phyloP scores from a whole-genome alignment of 768 basidiomycete genomes.

The Chalciporus piperatus region DNA sequence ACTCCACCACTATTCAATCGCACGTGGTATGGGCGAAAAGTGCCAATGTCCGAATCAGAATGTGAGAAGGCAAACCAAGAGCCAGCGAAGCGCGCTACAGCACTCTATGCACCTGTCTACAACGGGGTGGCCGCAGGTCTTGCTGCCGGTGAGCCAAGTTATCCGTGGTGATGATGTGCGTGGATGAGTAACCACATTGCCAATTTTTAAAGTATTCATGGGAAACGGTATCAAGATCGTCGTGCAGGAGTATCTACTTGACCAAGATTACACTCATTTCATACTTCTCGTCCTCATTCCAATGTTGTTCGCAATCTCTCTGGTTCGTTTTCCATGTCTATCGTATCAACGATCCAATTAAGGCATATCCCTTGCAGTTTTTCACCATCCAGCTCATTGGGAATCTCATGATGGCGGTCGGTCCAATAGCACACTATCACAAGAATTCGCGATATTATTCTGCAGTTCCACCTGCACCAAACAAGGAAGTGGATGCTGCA shows the following conservation, averaged over 20 bases:
- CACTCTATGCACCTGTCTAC: slow-evolving; percentile 27
- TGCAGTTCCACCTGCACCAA: slow-evolving; percentile 41
- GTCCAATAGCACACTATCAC: slow-evolving; percentile 50
- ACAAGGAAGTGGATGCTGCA: slow-evolving; percentile 41
- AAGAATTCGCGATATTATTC: slow-evolving; percentile 55
- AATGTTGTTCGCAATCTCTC: slow-evolving; percentile 44
- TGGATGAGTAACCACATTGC: slow-evolving; percentile 1
- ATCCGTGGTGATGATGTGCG: background rate
- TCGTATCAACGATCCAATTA: background rate
- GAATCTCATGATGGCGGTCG: slow-evolving; percentile 40
- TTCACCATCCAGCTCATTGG: slow-evolving; percentile 44
- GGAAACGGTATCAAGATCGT: slow-evolving; percentile 63
- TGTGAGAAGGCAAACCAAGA: slow-evolving; percentile 25
- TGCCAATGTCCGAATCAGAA: slow-evolving; percentile 35
- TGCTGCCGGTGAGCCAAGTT: slow-evolving; percentile 13
- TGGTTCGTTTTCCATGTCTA: slow-evolving; percentile 29
- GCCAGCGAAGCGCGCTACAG: slow-evolving; percentile 11
- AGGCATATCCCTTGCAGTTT: slow-evolving; percentile 24
- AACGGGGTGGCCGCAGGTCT: slow-evolving; percentile 29
- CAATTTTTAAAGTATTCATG: slow-evolving; percentile 49
- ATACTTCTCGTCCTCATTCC: slow-evolving; percentile 40
- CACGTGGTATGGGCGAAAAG: slow-evolving; percentile 63
- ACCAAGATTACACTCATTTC: slow-evolving; percentile 42
- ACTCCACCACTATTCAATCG: slow-evolving; percentile 36
- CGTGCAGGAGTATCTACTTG: slow-evolving; percentile 50